Percentiles rank a stretch among this genome's conserved stretches.
Evolutionary conservation across 2,329 filamentous ascomycete genomes (phyloP).

Genomic region (Penicillium sclerotigenum): DNA sequence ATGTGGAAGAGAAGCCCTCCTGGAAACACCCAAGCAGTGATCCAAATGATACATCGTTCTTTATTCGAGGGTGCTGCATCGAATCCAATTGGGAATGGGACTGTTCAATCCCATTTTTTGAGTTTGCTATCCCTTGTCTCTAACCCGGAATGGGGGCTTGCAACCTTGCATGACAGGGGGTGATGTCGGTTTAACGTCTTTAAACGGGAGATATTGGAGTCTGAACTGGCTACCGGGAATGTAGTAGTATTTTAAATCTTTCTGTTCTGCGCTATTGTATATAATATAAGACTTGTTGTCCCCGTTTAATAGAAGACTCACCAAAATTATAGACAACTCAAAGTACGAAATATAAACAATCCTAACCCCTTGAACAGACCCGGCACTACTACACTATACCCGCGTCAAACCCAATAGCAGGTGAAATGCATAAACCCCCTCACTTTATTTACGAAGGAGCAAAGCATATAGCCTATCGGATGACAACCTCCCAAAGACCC

Average conservation of each 20-base stretch:
- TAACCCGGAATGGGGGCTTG: conserved; percentile 14
- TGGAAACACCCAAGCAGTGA: neutral
- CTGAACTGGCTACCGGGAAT: neutral
- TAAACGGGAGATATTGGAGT: neutral
- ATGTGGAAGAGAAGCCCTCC: conserved; percentile 19
- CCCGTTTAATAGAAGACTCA: neutral
- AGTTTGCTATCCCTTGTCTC: conserved; percentile 18
- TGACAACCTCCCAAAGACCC: neutral
- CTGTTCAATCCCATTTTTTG: conserved; percentile 1
- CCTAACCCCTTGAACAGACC: neutral
- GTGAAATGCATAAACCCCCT: conserved; percentile 1
- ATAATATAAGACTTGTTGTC: neutral
- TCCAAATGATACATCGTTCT: conserved; percentile 19
- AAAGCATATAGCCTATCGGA: conserved; percentile 3
- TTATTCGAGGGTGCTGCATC: neutral
- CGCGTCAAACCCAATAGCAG: conserved; percentile 1
- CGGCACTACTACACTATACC: neutral
- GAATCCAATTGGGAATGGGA: conserved; percentile 2
- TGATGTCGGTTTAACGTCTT: neutral
- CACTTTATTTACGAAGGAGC: neutral
- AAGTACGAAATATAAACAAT: neutral
- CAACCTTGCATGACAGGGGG: conserved; percentile 23
- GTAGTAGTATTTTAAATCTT: neutral
- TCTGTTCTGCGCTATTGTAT: neutral
- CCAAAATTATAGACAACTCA: neutral